These are phyloP conservation scores for Cicer chorassanicum DNA, from an alignment of 306 rosid genomes.

Conservation along the genomic window DNA sequence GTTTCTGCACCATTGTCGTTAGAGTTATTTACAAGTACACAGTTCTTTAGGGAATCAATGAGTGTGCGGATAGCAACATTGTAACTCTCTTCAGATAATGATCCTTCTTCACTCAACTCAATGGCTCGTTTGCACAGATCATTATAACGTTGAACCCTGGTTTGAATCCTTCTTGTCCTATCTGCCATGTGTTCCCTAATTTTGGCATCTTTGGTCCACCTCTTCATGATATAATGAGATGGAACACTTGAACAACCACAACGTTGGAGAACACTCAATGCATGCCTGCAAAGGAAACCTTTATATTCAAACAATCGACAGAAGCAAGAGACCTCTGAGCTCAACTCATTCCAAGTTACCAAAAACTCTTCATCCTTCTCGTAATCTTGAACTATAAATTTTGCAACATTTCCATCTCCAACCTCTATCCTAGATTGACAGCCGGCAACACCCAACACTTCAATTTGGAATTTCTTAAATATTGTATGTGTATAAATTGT, in stretches of 20 bases:
- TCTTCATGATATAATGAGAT: conserved; percentile 70
- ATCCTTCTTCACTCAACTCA: conserved; percentile 94
- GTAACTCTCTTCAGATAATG: conserved; percentile 75
- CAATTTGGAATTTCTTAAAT: conserved; percentile 88
- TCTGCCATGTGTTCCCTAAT: conserved; percentile 55
- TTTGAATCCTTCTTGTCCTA: conserved; percentile 58
- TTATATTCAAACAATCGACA: conserved; percentile 85
- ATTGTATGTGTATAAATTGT: conserved; percentile 84
- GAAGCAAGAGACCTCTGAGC: conserved; percentile 80
- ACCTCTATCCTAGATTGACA: conserved; percentile 76
- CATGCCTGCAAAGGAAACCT: conserved; percentile 92
- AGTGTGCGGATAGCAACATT: conserved; percentile 69
- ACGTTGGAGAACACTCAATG: conserved; percentile 82
- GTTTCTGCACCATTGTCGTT: conserved; percentile 60
- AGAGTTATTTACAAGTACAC: conserved; percentile 78
- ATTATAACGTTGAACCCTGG: conserved; percentile 80
- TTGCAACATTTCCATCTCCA: conserved; percentile 65
- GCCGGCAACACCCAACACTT: conserved; percentile 92
- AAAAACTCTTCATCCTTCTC: conserved; percentile 75
- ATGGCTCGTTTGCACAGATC: conserved; percentile 79
- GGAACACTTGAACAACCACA: conserved; percentile 86
- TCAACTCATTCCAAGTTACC: conserved; percentile 71
- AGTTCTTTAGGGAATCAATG: conserved; percentile 77
- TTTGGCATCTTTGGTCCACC: conserved; percentile 95
- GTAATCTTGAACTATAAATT: conserved; percentile 79